Evolutionary conservation across 75 land plant genomes (phyloP).

Genomic region (Isoetes taiwanensis): DNA sequence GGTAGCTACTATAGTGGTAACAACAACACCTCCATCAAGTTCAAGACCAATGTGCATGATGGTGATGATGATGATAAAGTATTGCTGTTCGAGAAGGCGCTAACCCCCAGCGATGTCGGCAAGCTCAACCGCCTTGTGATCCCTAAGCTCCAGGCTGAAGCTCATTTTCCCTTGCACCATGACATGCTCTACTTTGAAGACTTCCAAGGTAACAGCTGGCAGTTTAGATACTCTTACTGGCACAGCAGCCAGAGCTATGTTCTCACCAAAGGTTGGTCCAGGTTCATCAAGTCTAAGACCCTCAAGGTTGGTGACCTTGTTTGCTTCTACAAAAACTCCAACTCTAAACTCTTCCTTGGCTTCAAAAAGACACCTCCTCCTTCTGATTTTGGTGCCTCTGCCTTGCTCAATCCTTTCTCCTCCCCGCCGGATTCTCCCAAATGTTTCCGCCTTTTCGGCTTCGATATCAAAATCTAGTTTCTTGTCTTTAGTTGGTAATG

Average conservation of each 20-base stretch:
- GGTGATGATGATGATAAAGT: background rate
- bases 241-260: constrained; percentile 36
- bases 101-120: constrained; percentile 45
- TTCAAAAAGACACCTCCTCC: too few species aligned
- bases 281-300: constrained; percentile 24
- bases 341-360: too few species aligned
- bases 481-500: too few species aligned
- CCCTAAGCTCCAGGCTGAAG: constrained; percentile 31
- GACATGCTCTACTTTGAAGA: constrained; percentile 23
- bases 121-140: constrained; percentile 43
- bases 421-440: too few species aligned
- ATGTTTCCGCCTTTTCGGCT: too few species aligned
- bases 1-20: too few species aligned
- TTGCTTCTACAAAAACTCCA: too few species aligned
- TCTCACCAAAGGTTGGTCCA: constrained; percentile 30
- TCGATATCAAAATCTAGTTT: too few species aligned
- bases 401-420: too few species aligned
- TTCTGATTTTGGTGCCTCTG: too few species aligned
- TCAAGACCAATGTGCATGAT: background rate
- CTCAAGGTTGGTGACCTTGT: constrained; percentile 25
- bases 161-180: constrained; percentile 18
- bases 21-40: constrained; percentile 12
- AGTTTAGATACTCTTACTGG: constrained; percentile 31
- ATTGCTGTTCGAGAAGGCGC: constrained; percentile 29
- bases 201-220: constrained; percentile 15